These are phyloP conservation scores for Dactylellina haptotyla DNA, from an alignment of 2,329 filamentous ascomycete species.

Conservation along the genomic window DNA sequence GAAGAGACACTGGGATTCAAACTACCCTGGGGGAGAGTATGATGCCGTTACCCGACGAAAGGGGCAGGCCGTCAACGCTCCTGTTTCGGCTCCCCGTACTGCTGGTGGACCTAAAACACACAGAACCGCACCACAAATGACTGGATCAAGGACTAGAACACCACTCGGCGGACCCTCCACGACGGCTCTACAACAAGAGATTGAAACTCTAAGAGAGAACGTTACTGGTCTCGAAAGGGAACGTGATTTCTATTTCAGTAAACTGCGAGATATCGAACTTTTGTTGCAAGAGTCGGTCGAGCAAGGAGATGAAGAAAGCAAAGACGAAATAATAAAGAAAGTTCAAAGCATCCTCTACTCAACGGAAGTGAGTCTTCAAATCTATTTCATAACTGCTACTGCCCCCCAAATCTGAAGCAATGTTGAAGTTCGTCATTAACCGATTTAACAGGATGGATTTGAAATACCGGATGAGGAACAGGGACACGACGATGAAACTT, in stretches of 20 bases:
- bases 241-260: slow-evolving; percentile 99
- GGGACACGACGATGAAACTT: slow-evolving; percentile 82
- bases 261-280: slow-evolving; percentile 95
- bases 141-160: slow-evolving; percentile 61
- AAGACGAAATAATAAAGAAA: slow-evolving; percentile 89
- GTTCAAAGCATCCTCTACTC: slow-evolving; percentile 98
- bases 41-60: slow-evolving; percentile 88
- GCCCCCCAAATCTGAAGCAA: no score
- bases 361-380: slow-evolving; percentile 73
- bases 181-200: slow-evolving; percentile 83
- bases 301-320: slow-evolving; percentile 88
- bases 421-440: no score
- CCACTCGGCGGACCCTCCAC: slow-evolving; percentile 66
- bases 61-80: slow-evolving; percentile 70
- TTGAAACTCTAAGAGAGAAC: slow-evolving; percentile 89
- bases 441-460: slow-evolving; percentile 71
- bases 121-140: slow-evolving; percentile 63
- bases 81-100: slow-evolving; percentile 63
- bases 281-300: slow-evolving; percentile 93
- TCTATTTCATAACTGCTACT: neutral
- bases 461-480: slow-evolving; percentile 87
- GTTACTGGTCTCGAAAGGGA: slow-evolving; percentile 95
- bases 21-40: slow-evolving; percentile 97
- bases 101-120: slow-evolving; percentile 62
- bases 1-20: slow-evolving; percentile 97